Conservation (phyloP, 164 flowering plant species). For the Nymphaea thermarum region DNA sequence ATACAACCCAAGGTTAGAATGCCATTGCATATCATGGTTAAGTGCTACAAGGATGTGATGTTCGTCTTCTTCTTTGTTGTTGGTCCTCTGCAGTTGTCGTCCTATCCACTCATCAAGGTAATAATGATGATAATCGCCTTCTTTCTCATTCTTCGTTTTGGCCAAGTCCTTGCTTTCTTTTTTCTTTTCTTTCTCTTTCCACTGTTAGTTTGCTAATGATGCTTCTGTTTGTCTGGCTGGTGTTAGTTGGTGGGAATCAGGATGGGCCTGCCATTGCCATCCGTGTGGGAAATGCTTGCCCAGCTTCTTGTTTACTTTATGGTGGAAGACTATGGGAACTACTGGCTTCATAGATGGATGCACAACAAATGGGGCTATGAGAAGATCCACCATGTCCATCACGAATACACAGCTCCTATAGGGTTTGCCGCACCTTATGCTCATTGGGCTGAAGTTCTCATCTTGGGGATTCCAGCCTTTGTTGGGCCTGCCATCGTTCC, state of each 20-base stretch:
- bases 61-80: slow-evolving; percentile 45
- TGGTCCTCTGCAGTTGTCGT: slow-evolving; percentile 76
- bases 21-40: slow-evolving; percentile 24
- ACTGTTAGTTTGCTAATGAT: slow-evolving; percentile 4
- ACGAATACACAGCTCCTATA: slow-evolving; percentile 80
- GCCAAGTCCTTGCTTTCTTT: too few relatives aligned
- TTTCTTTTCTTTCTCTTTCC: neutral
- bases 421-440: slow-evolving; percentile 89
- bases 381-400: slow-evolving; percentile 73
- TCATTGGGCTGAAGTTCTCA: slow-evolving; percentile 84
- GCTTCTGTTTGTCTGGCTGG: slow-evolving; percentile 1
- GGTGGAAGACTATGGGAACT: slow-evolving; percentile 72
- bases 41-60: slow-evolving; percentile 72
- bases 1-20: slow-evolving; percentile 67
- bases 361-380: slow-evolving; percentile 85
- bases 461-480: slow-evolving; percentile 77
- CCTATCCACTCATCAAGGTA: slow-evolving; percentile 41
- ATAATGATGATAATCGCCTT: neutral
- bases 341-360: slow-evolving; percentile 81
- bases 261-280: slow-evolving; percentile 73
- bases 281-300: slow-evolving; percentile 51
- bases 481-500: slow-evolving; percentile 85
- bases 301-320: slow-evolving; percentile 68
- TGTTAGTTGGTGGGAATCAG: slow-evolving; percentile 58
- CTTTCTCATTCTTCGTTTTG: too few relatives aligned